phyloP scores from a whole-genome alignment of 2,329 filamentous ascomycete genomes.

The Fusarium transvaalense region DNA sequence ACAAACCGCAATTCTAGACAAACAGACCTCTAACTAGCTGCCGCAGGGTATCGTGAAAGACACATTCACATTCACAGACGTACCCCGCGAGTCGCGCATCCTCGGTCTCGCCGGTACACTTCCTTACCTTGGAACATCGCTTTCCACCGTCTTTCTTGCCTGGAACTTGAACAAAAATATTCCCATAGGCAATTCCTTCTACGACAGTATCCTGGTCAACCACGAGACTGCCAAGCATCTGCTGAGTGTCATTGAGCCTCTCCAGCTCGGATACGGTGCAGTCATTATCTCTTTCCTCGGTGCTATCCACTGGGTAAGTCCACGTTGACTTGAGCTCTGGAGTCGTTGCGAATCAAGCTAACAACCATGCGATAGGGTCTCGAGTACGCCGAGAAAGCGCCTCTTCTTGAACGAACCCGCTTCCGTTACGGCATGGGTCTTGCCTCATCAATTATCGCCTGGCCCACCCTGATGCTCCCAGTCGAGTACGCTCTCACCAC shows the following conservation, averaged over 20 bases:
- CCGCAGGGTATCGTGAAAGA: conserved; percentile 73
- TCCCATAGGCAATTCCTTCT: conserved; percentile 70
- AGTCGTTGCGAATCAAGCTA: neutral
- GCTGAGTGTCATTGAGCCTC: conserved; percentile 81
- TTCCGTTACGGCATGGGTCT: conserved; percentile 88
- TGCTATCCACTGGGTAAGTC: conserved; percentile 83
- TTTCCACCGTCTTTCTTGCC: conserved; percentile 84
- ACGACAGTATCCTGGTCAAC: conserved; percentile 68
- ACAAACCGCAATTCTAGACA: rapidly evolving
- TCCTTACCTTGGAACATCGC: conserved; percentile 86
- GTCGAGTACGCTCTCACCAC: conserved; percentile 86
- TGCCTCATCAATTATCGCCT: conserved; percentile 82
- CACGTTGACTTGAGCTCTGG: rapidly evolving
- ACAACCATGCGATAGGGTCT: conserved; percentile 65
- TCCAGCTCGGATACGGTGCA: conserved; percentile 92
- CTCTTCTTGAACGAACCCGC: conserved; percentile 72
- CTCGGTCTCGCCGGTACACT: conserved; percentile 83
- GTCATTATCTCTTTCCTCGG: conserved; percentile 95
- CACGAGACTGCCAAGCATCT: conserved; percentile 78
- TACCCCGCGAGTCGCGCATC: conserved; percentile 75
- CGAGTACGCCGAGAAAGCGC: conserved; percentile 81
- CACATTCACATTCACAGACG: conserved; percentile 73
- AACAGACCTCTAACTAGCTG: conserved; percentile 1
- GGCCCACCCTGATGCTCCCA: conserved; percentile 89
- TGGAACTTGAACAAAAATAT: conserved; percentile 82